Percentiles rank a stretch among this genome's conserved stretches.
Evolutionary conservation across 495 filamentous ascomycete species (phyloP).

Genomic region (Trichoderma reesei): DNA sequence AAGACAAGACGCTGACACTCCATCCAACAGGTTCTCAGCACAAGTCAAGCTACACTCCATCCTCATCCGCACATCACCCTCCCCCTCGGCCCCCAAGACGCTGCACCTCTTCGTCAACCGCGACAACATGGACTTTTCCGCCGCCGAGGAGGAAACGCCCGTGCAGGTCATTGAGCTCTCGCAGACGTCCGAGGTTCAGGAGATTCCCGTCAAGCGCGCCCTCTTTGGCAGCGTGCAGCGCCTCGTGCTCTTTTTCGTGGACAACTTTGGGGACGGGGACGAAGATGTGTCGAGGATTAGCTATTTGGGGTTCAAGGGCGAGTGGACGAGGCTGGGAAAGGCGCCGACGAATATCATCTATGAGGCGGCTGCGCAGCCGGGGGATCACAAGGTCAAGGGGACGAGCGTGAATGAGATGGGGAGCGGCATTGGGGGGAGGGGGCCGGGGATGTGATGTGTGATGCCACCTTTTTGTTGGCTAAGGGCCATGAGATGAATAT

Average conservation of each 20-base stretch:
- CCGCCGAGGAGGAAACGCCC: constrained; percentile 55
- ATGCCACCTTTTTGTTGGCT: not conserved
- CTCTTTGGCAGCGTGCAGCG: constrained; percentile 74
- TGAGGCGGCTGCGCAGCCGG: constrained; percentile 86
- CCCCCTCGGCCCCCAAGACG: constrained; percentile 64
- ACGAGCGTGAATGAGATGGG: constrained; percentile 39
- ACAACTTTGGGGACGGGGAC: constrained; percentile 56
- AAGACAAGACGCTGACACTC: too few species aligned
- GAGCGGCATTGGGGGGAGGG: constrained; percentile 30
- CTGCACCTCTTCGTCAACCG: constrained; percentile 79
- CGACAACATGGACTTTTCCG: constrained; percentile 73
- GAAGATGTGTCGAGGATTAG: constrained; percentile 69
- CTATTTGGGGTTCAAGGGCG: constrained; percentile 87
- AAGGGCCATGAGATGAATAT: not conserved
- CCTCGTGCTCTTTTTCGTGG: constrained; percentile 74
- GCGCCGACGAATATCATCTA: constrained; percentile 82
- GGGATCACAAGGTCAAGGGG: constrained; percentile 58
- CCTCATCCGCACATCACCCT: constrained; percentile 66
- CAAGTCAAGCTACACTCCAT: constrained; percentile 87
- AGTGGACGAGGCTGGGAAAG: constrained; percentile 75
- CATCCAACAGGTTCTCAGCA: constrained; percentile 65
- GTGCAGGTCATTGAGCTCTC: constrained; percentile 72
- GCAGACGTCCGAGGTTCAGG: constrained; percentile 73
- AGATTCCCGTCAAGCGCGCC: constrained; percentile 73
- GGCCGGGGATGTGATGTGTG: not conserved